Conservation (phyloP, 2,329 filamentous ascomycete species). For the Cordyceps pruinosa region DNA sequence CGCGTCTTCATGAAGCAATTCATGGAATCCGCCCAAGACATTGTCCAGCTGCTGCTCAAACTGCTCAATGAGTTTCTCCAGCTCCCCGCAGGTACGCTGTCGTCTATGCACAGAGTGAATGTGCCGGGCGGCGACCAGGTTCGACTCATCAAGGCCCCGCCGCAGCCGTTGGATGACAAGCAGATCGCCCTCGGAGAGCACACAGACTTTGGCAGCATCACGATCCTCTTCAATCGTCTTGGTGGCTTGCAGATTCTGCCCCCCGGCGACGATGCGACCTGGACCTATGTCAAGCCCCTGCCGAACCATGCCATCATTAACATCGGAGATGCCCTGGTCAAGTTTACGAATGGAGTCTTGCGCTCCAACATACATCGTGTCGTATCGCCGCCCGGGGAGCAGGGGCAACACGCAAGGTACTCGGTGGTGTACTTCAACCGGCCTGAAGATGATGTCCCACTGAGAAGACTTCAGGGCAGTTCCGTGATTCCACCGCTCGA, state of each 20-base stretch:
- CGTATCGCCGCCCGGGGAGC: neutral
- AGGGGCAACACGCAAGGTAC: neutral
- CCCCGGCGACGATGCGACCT: conserved; percentile 14
- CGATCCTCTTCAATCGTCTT: conserved; percentile 32
- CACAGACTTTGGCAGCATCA: conserved; percentile 33
- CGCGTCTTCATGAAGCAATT: neutral
- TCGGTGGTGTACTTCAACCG: conserved; percentile 9
- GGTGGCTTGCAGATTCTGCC: conserved; percentile 32
- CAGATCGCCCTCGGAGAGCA: conserved; percentile 20
- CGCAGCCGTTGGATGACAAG: conserved; percentile 6
- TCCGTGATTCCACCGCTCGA: conserved; percentile 1
- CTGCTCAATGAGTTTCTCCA: conserved; percentile 4
- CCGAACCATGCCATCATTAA: conserved; percentile 5
- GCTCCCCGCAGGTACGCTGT: neutral
- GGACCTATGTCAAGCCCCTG: conserved; percentile 10
- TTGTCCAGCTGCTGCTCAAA: neutral
- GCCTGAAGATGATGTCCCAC: neutral
- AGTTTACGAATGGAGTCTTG: conserved; percentile 8
- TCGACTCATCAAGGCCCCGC: conserved; percentile 6
- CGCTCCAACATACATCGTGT: conserved; percentile 12
- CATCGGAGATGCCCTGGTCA: conserved; percentile 7
- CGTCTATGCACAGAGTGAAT: neutral
- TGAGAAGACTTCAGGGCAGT: neutral
- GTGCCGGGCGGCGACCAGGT: conserved; percentile 5
- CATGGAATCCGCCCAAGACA: neutral